phyloP scores from a whole-genome alignment of 345 rosid genomes.

The Euphorbia pulcherrima region DNA sequence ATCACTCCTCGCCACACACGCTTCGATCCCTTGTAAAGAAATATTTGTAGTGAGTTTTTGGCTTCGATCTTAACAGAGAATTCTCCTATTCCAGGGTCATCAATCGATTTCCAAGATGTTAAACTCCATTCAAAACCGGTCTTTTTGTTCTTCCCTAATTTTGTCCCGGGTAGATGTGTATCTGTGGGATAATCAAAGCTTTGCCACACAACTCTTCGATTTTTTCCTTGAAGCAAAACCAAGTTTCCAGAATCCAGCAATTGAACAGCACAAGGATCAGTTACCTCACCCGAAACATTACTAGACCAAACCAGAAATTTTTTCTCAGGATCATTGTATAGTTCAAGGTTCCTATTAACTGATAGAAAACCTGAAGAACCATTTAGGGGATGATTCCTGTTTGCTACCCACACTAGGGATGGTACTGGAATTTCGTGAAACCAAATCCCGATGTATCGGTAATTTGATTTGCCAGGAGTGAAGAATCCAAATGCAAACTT shows the following conservation, averaged over 20 bases:
- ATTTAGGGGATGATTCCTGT: conserved; percentile 3
- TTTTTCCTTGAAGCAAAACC: background rate
- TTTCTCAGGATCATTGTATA: background rate
- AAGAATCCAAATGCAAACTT: conserved; percentile 13
- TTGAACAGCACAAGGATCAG: background rate
- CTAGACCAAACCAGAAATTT: conserved; percentile 6
- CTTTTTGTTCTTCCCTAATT: background rate
- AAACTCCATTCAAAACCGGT: background rate
- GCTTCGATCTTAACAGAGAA: background rate
- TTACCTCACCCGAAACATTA: background rate
- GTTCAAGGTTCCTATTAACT: conserved; percentile 21
- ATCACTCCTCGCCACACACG: background rate
- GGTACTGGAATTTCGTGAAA: background rate
- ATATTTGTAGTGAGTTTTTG: background rate
- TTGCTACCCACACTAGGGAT: conserved; percentile 15
- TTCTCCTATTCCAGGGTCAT: conserved; percentile 10
- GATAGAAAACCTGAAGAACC: background rate
- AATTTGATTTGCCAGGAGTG: conserved; percentile 9
- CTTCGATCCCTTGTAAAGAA: background rate
- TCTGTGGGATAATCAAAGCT: conserved; percentile 28
- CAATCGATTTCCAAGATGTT: conserved; percentile 12
- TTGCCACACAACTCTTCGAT: conserved; percentile 25
- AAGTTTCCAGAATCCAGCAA: conserved; percentile 30
- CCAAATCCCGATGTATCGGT: conserved; percentile 18
- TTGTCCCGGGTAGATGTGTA: conserved; percentile 2